phyloP scores from a whole-genome alignment of 1,284 basidiomycete genomes.

The Sporisorium graminicola region DNA sequence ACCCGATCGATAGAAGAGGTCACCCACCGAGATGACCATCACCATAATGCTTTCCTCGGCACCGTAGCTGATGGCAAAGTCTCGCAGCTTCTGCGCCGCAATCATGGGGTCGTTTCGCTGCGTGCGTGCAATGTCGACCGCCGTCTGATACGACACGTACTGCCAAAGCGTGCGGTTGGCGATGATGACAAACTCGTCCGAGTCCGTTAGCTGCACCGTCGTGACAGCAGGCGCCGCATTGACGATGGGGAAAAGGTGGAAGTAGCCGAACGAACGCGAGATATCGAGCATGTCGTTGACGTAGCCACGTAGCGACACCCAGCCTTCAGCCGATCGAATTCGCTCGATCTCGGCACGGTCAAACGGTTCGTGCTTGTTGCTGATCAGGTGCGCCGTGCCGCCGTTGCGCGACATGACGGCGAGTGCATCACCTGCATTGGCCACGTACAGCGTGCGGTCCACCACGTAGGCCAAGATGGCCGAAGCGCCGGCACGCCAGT shows the following conservation, averaged over 20 bases:
- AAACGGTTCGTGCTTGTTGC: constrained; percentile 89
- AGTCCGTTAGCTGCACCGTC: constrained; percentile 80
- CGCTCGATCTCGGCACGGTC: constrained; percentile 85
- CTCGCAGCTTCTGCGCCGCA: constrained; percentile 94
- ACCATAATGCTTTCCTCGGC: constrained; percentile 95
- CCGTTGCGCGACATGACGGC: constrained; percentile 86
- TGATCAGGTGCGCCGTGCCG: constrained; percentile 82
- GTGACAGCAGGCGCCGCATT: constrained; percentile 87
- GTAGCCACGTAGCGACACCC: constrained; percentile 92
- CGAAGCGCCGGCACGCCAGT: constrained; percentile 74
- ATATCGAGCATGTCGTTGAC: constrained; percentile 93
- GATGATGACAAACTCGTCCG: constrained; percentile 96
- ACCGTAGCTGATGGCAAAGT: constrained; percentile 96
- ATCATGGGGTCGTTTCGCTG: constrained; percentile 90
- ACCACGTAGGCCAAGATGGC: constrained; percentile 89
- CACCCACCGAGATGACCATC: constrained; percentile 91
- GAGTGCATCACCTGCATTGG: constrained; percentile 89
- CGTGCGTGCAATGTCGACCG: constrained; percentile 93
- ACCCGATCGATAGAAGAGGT: constrained; percentile 77
- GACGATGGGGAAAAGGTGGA: constrained; percentile 88
- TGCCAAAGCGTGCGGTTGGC: constrained; percentile 95
- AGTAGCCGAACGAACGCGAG: constrained; percentile 94
- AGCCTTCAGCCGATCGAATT: constrained; percentile 92
- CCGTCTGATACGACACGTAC: constrained; percentile 92
- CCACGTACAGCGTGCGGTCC: constrained; percentile 85